Conservation (phyloP, 2,329 filamentous ascomycete species). For the Gaeumannomyces sp. region DNA sequence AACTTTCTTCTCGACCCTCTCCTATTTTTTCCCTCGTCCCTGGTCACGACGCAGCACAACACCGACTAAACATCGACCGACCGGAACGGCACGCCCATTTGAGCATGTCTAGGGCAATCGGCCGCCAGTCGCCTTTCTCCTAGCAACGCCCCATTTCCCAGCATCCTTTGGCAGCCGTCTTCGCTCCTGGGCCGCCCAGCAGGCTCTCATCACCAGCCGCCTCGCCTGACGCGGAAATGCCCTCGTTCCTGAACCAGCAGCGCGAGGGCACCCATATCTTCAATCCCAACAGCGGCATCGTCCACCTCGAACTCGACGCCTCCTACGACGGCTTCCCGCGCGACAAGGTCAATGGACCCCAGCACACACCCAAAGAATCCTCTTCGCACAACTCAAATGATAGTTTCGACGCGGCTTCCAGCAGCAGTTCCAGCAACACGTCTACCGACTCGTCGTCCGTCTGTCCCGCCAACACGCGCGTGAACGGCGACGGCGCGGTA, state of each 20-base stretch:
- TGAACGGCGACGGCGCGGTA: conserved; percentile 36
- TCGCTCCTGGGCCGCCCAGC: neutral
- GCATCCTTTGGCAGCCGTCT: conserved; percentile 1
- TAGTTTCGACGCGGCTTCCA: conserved; percentile 49
- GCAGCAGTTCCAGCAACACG: conserved; percentile 37
- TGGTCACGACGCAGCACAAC: conserved; percentile 1
- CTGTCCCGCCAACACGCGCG: conserved; percentile 10
- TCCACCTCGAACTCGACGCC: conserved; percentile 36
- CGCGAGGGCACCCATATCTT: conserved; percentile 35
- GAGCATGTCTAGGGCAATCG: conserved; percentile 11
- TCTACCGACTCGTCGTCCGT: conserved; percentile 23
- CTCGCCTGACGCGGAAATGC: conserved; percentile 33
- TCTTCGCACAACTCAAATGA: conserved; percentile 39
- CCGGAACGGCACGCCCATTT: conserved; percentile 1
- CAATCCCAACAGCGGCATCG: conserved; percentile 34
- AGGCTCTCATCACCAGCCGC: conserved; percentile 2
- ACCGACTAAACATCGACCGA: neutral
- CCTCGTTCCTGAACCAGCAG: conserved; percentile 44
- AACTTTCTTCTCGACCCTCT: conserved; percentile 4
- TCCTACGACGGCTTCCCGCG: conserved; percentile 25
- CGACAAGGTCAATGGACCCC: conserved; percentile 26
- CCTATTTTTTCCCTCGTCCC: conserved; percentile 1
- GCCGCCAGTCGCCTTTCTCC: conserved; percentile 3
- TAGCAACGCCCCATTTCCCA: conserved; percentile 1
- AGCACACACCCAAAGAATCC: conserved; percentile 13